Conservation (phyloP, 495 filamentous ascomycete genomes). For the Tuber calosporum region DNA sequence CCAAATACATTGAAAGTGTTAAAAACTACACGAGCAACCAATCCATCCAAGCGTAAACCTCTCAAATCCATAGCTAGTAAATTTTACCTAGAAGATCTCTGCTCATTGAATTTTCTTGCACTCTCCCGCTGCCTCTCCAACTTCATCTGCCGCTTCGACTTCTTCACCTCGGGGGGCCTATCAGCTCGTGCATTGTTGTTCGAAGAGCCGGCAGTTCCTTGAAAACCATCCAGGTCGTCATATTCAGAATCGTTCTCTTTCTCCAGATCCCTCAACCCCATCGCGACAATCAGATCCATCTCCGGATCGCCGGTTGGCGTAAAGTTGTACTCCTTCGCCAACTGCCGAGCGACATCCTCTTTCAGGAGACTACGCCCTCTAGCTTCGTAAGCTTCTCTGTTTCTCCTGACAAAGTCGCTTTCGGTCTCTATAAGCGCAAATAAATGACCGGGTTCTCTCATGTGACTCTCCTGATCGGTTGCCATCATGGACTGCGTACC, state of each 20-base stretch:
- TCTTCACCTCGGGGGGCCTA: slow-evolving; percentile 7
- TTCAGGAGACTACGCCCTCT: slow-evolving; percentile 13
- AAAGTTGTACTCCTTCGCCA: slow-evolving; percentile 9
- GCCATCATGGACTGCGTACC: background rate
- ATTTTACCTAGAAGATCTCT: background rate
- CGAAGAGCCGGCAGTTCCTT: background rate
- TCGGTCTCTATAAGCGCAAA: background rate
- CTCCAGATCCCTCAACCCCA: slow-evolving; percentile 17
- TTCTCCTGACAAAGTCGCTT: slow-evolving; percentile 2
- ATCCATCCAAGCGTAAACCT: background rate
- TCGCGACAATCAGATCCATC: slow-evolving; percentile 20
- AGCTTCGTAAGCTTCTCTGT: slow-evolving; percentile 13
- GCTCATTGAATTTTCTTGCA: background rate
- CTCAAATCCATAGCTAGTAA: background rate
- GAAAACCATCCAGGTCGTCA: no score
- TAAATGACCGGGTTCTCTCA: background rate
- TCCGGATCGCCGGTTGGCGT: slow-evolving; percentile 17
- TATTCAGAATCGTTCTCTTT: slow-evolving; percentile 7
- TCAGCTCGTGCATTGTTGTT: background rate
- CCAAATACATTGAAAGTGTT: background rate
- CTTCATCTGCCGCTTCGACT: slow-evolving; percentile 13
- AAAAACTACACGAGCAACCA: background rate
- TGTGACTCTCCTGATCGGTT: background rate
- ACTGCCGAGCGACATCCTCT: slow-evolving; percentile 2
- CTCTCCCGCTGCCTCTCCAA: slow-evolving; percentile 40